Evolutionary conservation across 2,329 filamentous ascomycete species (phyloP), one percentile per base, ranked within the genome.

Genomic region (Ilyonectria destructans): DNA sequence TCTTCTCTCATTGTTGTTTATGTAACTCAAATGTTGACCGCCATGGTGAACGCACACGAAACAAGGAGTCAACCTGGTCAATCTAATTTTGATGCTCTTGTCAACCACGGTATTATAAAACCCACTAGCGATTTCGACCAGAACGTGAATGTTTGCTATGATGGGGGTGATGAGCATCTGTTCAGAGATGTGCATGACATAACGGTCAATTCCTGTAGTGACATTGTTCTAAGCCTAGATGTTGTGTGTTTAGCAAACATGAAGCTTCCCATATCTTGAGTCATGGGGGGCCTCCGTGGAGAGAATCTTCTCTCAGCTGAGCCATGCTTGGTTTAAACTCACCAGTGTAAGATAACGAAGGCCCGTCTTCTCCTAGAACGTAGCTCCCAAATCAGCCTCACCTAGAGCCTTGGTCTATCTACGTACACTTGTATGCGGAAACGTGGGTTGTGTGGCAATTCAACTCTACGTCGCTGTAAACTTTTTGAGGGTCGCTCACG

Each of bases 1-100:
- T 58, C 19, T 64, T 62, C 56, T 59, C 51, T 52, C 31, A 69
- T 65, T 71, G 69, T 58, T 66, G 61, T 59, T 68, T 63, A 37
- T 58, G 62, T 62, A 62, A 71, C 62, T 57, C 37, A 62, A 67
- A 70, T 63, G 62, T 68, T 26, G 23, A 46, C 67, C 57, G 26
- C 52, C 21, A 49, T 49, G 45, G 62, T 60, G 52, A 61, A 63
- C 58, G 52, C 23, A 67, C 57, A 62, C 37, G 40, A 67, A 37
- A 58, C 54, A 26, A 58, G 58, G 58, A 58, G 58, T 37, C 61
- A 26, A 62, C 31, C 57, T 29, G 62, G 26, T 62, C 45, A 62
- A 62, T 57, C 45, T 67, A 67, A 33, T 61, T 49, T 33, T 48
- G n/a, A 55, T 46, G 51, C 37, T 56, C 54, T 33, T 26, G 29